Percentiles rank a stretch among this genome's conserved stretches.
Evolutionary conservation across 805 yeast genomes (phyloP).

Genomic region (Wickerhamomyces rabaulensis): DNA sequence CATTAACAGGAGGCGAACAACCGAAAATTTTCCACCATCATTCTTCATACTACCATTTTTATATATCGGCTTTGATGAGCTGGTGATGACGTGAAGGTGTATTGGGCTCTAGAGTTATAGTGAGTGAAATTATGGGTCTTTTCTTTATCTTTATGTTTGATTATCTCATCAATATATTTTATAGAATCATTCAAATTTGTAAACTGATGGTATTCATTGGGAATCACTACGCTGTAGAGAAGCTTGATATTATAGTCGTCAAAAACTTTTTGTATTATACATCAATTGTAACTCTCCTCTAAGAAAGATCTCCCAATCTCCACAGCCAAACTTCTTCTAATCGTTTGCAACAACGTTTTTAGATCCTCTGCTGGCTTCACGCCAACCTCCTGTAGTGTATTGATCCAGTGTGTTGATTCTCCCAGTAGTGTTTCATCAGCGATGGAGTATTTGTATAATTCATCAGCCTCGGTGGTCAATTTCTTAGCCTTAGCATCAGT

Average conservation of each 20-base stretch:
- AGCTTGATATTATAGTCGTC: too few species aligned
- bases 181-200: neutral
- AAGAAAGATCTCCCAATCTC: slow-evolving; percentile 21
- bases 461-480: slow-evolving; percentile 11
- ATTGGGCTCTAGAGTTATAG: neutral
- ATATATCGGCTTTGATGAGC: neutral
- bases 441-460: slow-evolving; percentile 18
- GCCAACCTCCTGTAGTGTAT: slow-evolving; percentile 12
- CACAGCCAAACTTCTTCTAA: slow-evolving; percentile 21
- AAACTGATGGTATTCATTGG: neutral
- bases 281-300: neutral
- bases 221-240: neutral
- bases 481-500: slow-evolving; percentile 12
- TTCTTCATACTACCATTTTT: neutral
- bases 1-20: neutral
- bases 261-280: neutral
- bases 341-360: slow-evolving; percentile 7
- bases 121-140: neutral
- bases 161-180: neutral
- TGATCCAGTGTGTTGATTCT: slow-evolving; percentile 17
- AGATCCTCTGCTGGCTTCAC: slow-evolving; percentile 17
- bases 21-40: neutral
- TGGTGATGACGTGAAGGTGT: neutral
- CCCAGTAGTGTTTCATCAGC: neutral
- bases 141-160: neutral